Percentiles rank a stretch among this genome's conserved stretches.
Conservation (phyloP, 148 eudicot genomes). For the Silene conica region DNA sequence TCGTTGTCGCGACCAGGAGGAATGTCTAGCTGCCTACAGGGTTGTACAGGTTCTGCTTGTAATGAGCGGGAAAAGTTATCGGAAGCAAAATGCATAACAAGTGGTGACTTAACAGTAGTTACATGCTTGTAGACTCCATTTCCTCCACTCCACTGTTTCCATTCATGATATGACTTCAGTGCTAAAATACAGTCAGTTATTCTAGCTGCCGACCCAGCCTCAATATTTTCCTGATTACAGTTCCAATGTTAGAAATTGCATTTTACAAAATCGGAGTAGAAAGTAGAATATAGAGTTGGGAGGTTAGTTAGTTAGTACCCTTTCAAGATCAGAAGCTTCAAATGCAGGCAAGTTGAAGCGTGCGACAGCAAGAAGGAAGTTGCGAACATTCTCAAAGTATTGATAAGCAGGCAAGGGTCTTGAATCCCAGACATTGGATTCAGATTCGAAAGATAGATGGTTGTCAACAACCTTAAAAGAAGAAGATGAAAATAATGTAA, state of each 20-base stretch:
- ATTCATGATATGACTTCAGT: slow-evolving; percentile 71
- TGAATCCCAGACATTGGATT: slow-evolving; percentile 56
- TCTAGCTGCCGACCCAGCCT: slow-evolving; percentile 64
- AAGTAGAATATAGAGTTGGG: neutral
- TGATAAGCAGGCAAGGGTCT: slow-evolving; percentile 96
- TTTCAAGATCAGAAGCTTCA: slow-evolving; percentile 82
- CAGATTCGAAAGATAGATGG: slow-evolving; percentile 34
- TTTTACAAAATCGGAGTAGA: neutral
- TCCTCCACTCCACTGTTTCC: slow-evolving; percentile 72
- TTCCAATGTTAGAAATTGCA: neutral
- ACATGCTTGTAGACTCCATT: slow-evolving; percentile 59
- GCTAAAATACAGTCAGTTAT: slow-evolving; percentile 83
- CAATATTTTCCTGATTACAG: slow-evolving; percentile 51
- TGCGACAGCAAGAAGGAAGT: slow-evolving; percentile 67
- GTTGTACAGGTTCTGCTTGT: slow-evolving; percentile 23
- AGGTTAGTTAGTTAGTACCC: slow-evolving; percentile 40
- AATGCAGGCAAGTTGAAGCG: slow-evolving; percentile 71
- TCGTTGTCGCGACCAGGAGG: slow-evolving; percentile 32
- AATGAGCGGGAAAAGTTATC: slow-evolving; percentile 35
- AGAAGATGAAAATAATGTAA: too few relatives aligned
- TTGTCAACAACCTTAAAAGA: slow-evolving; percentile 71
- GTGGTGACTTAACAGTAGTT: slow-evolving; percentile 50
- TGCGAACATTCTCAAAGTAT: slow-evolving; percentile 87
- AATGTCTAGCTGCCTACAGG: slow-evolving; percentile 48
- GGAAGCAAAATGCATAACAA: slow-evolving; percentile 43